phyloP scores from a whole-genome alignment of 1,139 yeast species.

The Nakaseomyces sp. region DNA sequence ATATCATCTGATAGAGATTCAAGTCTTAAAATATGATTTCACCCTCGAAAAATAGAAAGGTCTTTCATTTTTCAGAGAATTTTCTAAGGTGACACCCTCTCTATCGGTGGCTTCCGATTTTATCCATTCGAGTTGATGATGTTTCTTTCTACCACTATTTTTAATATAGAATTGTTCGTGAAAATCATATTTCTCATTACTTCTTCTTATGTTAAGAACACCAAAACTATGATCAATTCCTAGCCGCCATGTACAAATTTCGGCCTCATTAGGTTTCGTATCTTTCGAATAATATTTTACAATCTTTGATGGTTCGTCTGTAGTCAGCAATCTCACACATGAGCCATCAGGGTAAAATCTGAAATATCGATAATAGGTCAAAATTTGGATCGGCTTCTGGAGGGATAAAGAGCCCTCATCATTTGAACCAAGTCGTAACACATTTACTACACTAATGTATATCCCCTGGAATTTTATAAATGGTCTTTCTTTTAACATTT shows the following conservation, averaged over 20 bases:
- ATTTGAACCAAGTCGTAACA: conserved; percentile 70
- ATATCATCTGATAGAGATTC: too few relatives aligned
- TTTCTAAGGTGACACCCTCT: conserved; percentile 45
- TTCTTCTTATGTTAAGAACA: conserved; percentile 48
- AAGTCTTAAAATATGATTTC: conserved; percentile 32
- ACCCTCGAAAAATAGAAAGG: conserved; percentile 67
- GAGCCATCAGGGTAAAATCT: conserved; percentile 76
- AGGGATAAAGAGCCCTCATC: conserved; percentile 60
- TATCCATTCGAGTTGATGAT: conserved; percentile 62
- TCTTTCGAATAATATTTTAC: conserved; percentile 45
- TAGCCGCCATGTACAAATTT: conserved; percentile 44
- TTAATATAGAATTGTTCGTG: conserved; percentile 52
- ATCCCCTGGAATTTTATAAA: conserved; percentile 73
- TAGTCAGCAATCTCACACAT: conserved; percentile 56
- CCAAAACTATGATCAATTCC: conserved; percentile 42
- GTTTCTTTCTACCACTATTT: conserved; percentile 48
- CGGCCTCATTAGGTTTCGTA: conserved; percentile 26
- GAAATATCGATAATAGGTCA: conserved; percentile 78
- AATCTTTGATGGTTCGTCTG: conserved; percentile 55
- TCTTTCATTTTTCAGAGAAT: conserved; percentile 60
- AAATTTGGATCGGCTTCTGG: conserved; percentile 69
- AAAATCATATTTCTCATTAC: conserved; percentile 54
- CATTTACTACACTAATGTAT: conserved; percentile 77
- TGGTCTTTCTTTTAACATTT: conserved; percentile 52
- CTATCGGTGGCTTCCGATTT: conserved; percentile 49